Evolutionary conservation across 176 grass and related monocot species (phyloP).

Genomic region (Areca catechu): DNA sequence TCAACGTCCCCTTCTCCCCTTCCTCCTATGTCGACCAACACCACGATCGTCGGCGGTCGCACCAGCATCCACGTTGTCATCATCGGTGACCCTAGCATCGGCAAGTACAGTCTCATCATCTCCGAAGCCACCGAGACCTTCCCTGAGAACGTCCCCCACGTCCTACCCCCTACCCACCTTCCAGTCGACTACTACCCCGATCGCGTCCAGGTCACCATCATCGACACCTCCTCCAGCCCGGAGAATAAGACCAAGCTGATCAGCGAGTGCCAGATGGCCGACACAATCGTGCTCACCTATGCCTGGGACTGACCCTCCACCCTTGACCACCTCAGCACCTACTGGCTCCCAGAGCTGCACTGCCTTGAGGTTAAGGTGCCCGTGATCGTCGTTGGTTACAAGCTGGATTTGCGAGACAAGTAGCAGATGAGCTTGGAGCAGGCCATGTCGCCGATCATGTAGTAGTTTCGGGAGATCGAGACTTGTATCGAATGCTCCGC

Average conservation of each 20-base stretch:
- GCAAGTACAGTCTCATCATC: too few relatives aligned
- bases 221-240: slow-evolving; percentile 92
- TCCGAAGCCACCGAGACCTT: slow-evolving; percentile 75
- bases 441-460: slow-evolving; percentile 95
- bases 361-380: too few relatives aligned
- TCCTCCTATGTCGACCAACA: too few relatives aligned
- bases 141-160: slow-evolving; percentile 58
- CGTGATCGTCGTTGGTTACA: slow-evolving; percentile 82
- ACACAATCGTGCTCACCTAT: slow-evolving; percentile 82
- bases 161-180: slow-evolving; percentile 70
- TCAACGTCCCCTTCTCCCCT: too few relatives aligned
- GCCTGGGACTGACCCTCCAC: slow-evolving; percentile 68
- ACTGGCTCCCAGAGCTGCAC: slow-evolving; percentile 92
- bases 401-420: slow-evolving; percentile 79
- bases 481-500: slow-evolving; percentile 96
- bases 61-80: too few relatives aligned
- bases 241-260: too few relatives aligned
- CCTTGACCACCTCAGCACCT: slow-evolving; percentile 68
- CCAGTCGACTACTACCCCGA: too few relatives aligned
- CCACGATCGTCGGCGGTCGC: slow-evolving; percentile 22
- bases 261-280: too few relatives aligned
- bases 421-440: slow-evolving; percentile 81
- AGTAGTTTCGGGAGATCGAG: slow-evolving; percentile 81
- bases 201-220: slow-evolving; percentile 92
- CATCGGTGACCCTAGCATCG: too few relatives aligned